Conservation (phyloP, 805 yeast species). For the Barnettozyma salicaria region DNA sequence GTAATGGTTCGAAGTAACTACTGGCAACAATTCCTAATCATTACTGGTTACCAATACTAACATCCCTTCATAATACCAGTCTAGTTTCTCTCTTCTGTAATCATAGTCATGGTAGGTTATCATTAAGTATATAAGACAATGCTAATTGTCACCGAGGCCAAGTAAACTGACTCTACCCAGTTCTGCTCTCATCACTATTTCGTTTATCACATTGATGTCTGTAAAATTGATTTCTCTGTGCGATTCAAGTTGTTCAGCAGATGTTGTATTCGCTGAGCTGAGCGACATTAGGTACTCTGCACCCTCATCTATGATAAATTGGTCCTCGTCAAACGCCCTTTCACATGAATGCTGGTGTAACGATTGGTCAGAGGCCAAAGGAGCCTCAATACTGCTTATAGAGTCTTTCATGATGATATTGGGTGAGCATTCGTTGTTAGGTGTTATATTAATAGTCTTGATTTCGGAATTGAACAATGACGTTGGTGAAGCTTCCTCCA, state of each 20-base stretch:
- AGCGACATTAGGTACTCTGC: no score
- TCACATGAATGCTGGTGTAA: no score
- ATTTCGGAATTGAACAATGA: not conserved
- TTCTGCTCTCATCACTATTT: constrained; percentile 19
- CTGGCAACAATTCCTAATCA: no score
- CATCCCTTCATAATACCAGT: no score
- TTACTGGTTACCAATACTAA: no score
- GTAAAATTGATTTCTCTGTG: not conserved
- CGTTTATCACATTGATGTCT: constrained; percentile 8
- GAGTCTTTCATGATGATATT: not conserved
- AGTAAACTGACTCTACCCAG: constrained; percentile 16
- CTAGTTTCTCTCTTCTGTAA: no score
- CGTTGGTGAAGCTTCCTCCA: not conserved
- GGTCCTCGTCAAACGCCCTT: no score
- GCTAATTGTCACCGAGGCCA: constrained; percentile 15
- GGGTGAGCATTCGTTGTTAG: not conserved
- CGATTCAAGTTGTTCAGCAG: not conserved
- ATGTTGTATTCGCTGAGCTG: not conserved
- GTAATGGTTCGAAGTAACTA: no score
- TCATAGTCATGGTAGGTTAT: constrained; percentile 1
- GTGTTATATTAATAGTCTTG: constrained; percentile 1
- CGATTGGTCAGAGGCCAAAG: no score
- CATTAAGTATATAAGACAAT: constrained; percentile 15
- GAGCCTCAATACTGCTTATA: not conserved
- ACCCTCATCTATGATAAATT: no score